phyloP scores from a whole-genome alignment of 2,329 filamentous ascomycete genomes.

The Cladosporium phlei region DNA sequence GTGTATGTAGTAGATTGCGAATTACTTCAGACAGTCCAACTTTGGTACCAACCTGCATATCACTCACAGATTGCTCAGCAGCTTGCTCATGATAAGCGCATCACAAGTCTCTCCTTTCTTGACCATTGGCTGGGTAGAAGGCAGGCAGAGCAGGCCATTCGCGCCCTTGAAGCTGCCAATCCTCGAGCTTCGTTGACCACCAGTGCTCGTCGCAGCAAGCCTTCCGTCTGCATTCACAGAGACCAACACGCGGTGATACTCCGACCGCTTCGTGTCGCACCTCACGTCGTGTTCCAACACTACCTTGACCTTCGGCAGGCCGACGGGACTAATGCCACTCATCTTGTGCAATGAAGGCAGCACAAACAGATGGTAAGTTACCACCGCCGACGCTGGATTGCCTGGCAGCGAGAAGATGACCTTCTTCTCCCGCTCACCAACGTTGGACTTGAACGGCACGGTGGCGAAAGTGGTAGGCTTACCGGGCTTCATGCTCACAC shows the following conservation, averaged over 20 bases:
- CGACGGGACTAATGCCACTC: conserved; percentile 62
- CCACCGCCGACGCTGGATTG: conserved; percentile 87
- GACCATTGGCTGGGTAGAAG: conserved; percentile 58
- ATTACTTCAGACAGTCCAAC: not conserved
- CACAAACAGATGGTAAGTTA: conserved; percentile 92
- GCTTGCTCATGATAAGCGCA: conserved; percentile 69
- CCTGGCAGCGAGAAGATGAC: conserved; percentile 86
- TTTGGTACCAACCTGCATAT: not conserved
- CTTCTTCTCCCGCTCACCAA: conserved; percentile 57
- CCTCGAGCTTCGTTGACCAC: conserved; percentile 80
- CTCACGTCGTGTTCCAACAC: conserved; percentile 66
- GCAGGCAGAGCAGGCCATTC: conserved; percentile 78
- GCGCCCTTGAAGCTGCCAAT: conserved; percentile 86
- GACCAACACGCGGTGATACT: conserved; percentile 86
- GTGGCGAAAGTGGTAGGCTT: conserved; percentile 98
- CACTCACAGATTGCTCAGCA: conserved; percentile 28
- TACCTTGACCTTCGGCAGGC: conserved; percentile 69
- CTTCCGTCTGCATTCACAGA: conserved; percentile 58
- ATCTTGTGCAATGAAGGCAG: conserved; percentile 77
- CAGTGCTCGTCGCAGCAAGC: conserved; percentile 74
- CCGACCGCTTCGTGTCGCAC: conserved; percentile 69
- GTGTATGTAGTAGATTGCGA: conserved; percentile 12
- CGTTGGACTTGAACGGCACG: conserved; percentile 56
- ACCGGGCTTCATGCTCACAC: conserved; percentile 95
- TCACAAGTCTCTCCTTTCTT: conserved; percentile 67